phyloP scores from a whole-genome alignment of 2,329 filamentous ascomycete species.

The Phyllosticta capitalensis region DNA sequence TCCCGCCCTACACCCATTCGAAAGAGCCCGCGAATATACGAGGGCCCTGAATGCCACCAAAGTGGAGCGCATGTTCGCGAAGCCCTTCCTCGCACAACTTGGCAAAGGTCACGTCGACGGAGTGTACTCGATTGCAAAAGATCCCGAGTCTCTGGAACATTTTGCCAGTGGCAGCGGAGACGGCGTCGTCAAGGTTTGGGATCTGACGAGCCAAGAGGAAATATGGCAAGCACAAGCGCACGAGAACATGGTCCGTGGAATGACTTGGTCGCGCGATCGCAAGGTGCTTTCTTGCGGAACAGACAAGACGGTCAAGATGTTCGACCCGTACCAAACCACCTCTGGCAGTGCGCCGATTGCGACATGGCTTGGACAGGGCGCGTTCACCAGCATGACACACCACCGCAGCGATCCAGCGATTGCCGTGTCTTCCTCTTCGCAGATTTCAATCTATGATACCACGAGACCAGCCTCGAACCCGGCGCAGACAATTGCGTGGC shows the following conservation, averaged over 20 bases:
- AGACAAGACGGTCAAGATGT: conserved; percentile 82
- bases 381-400: conserved; percentile 76
- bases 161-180: conserved; percentile 50
- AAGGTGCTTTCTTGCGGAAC: conserved; percentile 80
- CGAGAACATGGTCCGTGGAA: conserved; percentile 84
- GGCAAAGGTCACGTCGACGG: conserved; percentile 90
- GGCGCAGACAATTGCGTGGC: conserved; percentile 77
- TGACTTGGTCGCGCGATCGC: conserved; percentile 79
- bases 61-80: conserved; percentile 82
- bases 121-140: conserved; percentile 40
- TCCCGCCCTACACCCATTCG: conserved; percentile 80
- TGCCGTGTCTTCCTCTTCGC: conserved; percentile 60
- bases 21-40: conserved; percentile 78
- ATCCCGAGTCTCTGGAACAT: conserved; percentile 26
- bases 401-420: conserved; percentile 73
- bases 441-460: conserved; percentile 82
- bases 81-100: conserved; percentile 76
- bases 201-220: conserved; percentile 62
- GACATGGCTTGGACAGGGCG: conserved; percentile 73
- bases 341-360: conserved; percentile 62
- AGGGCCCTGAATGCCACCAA: conserved; percentile 77
- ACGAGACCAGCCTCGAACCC: conserved; percentile 67
- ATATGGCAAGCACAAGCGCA: conserved; percentile 74
- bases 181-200: conserved; percentile 89
- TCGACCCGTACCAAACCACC: conserved; percentile 72